These are phyloP conservation scores for Trametes punicea DNA, from an alignment of 768 basidiomycete genomes.

Conservation along the genomic window DNA sequence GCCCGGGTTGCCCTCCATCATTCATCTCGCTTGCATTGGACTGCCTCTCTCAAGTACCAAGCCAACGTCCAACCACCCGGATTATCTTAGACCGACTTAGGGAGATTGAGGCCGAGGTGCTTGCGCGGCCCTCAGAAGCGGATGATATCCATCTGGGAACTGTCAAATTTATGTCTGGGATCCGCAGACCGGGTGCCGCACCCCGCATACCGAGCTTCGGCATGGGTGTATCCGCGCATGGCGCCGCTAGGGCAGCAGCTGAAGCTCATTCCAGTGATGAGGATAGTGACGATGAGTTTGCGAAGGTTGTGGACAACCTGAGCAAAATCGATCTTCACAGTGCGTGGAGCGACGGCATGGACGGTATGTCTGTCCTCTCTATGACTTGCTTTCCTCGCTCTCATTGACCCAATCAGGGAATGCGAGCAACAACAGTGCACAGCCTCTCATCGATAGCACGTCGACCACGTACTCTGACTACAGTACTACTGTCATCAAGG, in stretches of 20 bases:
- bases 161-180: conserved; percentile 76
- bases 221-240: conserved; percentile 46
- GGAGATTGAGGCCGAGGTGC: conserved; percentile 80
- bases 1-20: conserved; percentile 70
- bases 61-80: conserved; percentile 69
- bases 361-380: conserved; percentile 30
- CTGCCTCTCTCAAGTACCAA: conserved; percentile 67
- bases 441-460: conserved; percentile 51
- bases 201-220: conserved; percentile 91
- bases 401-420: conserved; percentile 29
- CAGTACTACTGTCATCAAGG: conserved; percentile 65
- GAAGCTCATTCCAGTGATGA: conserved; percentile 41
- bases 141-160: conserved; percentile 81
- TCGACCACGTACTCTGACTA: conserved; percentile 54
- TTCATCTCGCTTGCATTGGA: conserved; percentile 77
- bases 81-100: conserved; percentile 76
- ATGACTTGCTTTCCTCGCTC: conserved; percentile 8
- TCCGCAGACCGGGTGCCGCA: conserved; percentile 47
- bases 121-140: conserved; percentile 58
- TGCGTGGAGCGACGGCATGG: conserved; percentile 42
- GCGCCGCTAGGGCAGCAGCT: conserved; percentile 31
- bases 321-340: conserved; percentile 49
- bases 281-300: conserved; percentile 66
- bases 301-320: conserved; percentile 55
- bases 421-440: conserved; percentile 41